Evolutionary conservation across 176 grass and related monocot genomes (phyloP).

Genomic region (Alopecurus myosuroides): DNA sequence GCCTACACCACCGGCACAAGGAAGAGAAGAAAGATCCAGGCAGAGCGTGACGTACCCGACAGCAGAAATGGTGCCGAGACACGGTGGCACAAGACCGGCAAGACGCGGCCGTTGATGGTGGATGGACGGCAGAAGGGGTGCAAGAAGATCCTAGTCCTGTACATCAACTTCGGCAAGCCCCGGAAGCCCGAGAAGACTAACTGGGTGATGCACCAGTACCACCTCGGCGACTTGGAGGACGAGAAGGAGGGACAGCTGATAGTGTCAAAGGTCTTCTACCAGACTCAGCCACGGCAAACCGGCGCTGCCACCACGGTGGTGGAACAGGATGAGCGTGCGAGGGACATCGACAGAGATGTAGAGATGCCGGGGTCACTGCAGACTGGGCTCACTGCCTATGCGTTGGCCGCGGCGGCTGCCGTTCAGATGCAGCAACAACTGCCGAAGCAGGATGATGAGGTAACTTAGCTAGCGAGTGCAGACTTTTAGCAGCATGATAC

Average conservation of each 20-base stretch:
- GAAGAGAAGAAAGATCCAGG: slow-evolving; percentile 81
- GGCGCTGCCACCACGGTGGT: neutral
- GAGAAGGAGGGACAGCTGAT: slow-evolving; percentile 85
- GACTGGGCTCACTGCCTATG: neutral
- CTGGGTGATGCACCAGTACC: slow-evolving; percentile 99
- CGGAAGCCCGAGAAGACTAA: slow-evolving; percentile 85
- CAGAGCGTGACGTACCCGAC: slow-evolving; percentile 23
- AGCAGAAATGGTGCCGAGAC: slow-evolving; percentile 31
- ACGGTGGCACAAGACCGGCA: slow-evolving; percentile 92
- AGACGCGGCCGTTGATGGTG: slow-evolving; percentile 62
- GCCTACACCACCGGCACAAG: slow-evolving; percentile 86
- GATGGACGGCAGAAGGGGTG: slow-evolving; percentile 58
- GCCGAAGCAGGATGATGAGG: slow-evolving; percentile 46
- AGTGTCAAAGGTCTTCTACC: slow-evolving; percentile 89
- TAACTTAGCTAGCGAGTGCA: slow-evolving; percentile 25
- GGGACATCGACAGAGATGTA: slow-evolving; percentile 17
- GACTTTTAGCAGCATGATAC: too few relatives aligned
- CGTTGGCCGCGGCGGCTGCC: neutral
- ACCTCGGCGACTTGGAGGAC: slow-evolving; percentile 75
- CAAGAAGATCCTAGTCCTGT: slow-evolving; percentile 97
- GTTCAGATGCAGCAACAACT: slow-evolving; percentile 2
- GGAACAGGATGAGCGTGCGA: slow-evolving; percentile 5
- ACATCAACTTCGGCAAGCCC: slow-evolving; percentile 70
- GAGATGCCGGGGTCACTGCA: neutral
- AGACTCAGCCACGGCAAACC: slow-evolving; percentile 60